These are phyloP conservation scores for Pyricularia sp. DNA, from an alignment of 2,329 filamentous ascomycete species.

Conservation along the genomic window DNA sequence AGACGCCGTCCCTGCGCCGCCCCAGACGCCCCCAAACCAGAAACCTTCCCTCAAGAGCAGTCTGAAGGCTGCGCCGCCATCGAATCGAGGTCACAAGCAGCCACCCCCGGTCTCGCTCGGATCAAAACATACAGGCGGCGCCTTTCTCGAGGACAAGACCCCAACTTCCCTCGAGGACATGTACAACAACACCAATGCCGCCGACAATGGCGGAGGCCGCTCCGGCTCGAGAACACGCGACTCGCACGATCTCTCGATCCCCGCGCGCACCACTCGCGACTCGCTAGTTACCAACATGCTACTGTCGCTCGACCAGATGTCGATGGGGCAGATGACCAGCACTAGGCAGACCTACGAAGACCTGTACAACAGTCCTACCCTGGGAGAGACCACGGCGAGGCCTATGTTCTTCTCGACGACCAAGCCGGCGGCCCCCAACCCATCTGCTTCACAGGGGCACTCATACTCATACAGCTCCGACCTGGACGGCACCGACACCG, in stretches of 20 bases:
- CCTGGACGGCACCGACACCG: constrained; percentile 46
- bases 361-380: constrained; percentile 13
- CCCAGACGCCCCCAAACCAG: constrained; percentile 19
- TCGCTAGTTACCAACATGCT: constrained; percentile 96
- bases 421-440: constrained; percentile 9
- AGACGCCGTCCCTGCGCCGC: constrained; percentile 15
- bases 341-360: constrained; percentile 26
- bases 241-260: constrained; percentile 80
- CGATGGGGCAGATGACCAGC: constrained; percentile 35
- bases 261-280: constrained; percentile 61
- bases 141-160: constrained; percentile 5
- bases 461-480: constrained; percentile 54
- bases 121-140: constrained; percentile 3
- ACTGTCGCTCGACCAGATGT: constrained; percentile 80
- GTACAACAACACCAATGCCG: background rate
- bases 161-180: background rate
- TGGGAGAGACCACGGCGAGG: constrained; percentile 13
- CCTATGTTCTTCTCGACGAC: constrained; percentile 14
- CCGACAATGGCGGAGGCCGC: constrained; percentile 4
- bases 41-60: constrained; percentile 9
- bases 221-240: constrained; percentile 34
- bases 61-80: constrained; percentile 1
- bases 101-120: constrained; percentile 13
- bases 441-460: constrained; percentile 22
- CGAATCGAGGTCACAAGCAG: background rate